Conservation (phyloP, 1,139 yeast species). For the Protomyces inouyei region DNA sequence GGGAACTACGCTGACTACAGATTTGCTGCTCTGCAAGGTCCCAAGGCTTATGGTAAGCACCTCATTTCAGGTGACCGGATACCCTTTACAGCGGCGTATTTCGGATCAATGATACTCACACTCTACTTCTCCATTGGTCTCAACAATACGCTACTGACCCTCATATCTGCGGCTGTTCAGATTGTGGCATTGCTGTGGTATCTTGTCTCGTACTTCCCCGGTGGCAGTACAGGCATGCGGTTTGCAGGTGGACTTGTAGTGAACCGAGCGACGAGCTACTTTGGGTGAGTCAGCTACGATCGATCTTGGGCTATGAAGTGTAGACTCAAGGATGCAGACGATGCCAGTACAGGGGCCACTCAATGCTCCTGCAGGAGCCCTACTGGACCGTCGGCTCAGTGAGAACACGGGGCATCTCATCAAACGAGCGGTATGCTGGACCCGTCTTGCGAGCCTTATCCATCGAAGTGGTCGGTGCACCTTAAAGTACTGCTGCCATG, state of each 20-base stretch:
- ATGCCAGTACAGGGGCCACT: too few species aligned
- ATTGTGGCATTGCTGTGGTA: slow-evolving; percentile 82
- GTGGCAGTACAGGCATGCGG: slow-evolving; percentile 21
- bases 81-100: slow-evolving; percentile 73
- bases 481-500: too few species aligned
- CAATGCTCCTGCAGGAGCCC: too few species aligned
- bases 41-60: slow-evolving; percentile 69
- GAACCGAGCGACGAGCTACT: neutral
- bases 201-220: slow-evolving; percentile 87
- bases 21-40: slow-evolving; percentile 90
- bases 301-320: too few species aligned
- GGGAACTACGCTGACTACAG: neutral
- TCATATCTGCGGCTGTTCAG: slow-evolving; percentile 70
- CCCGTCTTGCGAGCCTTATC: too few species aligned
- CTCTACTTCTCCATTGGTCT: slow-evolving; percentile 53
- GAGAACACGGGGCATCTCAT: too few species aligned
- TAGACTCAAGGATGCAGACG: too few species aligned
- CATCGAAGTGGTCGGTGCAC: too few species aligned
- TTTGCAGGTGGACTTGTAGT: slow-evolving; percentile 16
- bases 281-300: neutral
- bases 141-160: slow-evolving; percentile 70
- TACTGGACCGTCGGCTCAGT: too few species aligned
- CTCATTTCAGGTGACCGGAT: slow-evolving; percentile 69
- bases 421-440: too few species aligned
- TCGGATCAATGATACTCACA: slow-evolving; percentile 66